Percentiles rank a stretch among this genome's conserved stretches.
Conservation (phyloP, 345 rosid genomes). For the Sonneratia caseolaris region DNA sequence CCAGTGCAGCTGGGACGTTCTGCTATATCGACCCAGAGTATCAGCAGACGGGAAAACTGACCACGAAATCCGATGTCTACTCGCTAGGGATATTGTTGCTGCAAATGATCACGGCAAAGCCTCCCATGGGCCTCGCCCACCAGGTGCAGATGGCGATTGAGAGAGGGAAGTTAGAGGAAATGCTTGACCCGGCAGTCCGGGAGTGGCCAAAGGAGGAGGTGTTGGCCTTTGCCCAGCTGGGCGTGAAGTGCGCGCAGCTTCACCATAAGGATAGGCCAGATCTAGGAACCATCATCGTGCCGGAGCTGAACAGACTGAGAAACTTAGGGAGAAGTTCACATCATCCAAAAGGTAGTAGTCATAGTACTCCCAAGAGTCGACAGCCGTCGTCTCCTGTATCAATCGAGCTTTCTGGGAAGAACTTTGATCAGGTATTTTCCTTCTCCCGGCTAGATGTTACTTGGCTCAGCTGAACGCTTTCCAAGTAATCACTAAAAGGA, state of each 20-base stretch:
- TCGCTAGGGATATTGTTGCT: slow-evolving; percentile 81
- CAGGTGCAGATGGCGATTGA: slow-evolving; percentile 54
- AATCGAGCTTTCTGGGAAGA: not conserved
- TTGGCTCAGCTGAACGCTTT: not conserved
- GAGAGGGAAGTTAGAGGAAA: slow-evolving; percentile 48
- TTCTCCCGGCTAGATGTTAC: not conserved
- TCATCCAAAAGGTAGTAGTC: slow-evolving; percentile 5
- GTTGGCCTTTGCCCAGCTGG: slow-evolving; percentile 43
- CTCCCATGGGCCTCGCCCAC: slow-evolving; percentile 82
- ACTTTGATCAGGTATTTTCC: not conserved
- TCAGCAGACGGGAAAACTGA: slow-evolving; percentile 77
- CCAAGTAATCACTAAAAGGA: not conserved
- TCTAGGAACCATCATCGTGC: slow-evolving; percentile 54
- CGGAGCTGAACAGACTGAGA: slow-evolving; percentile 59
- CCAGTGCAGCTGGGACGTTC: slow-evolving; percentile 88
- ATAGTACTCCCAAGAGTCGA: not conserved
- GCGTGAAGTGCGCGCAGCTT: slow-evolving; percentile 57
- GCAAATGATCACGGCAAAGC: slow-evolving; percentile 66
- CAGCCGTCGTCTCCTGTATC: not conserved
- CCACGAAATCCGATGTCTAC: slow-evolving; percentile 73
- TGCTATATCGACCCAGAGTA: slow-evolving; percentile 93
- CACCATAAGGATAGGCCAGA: slow-evolving; percentile 80
- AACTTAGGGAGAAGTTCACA: slow-evolving; percentile 21
- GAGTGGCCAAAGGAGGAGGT: slow-evolving; percentile 82
- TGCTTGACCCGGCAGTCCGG: slow-evolving; percentile 51